phyloP scores from a whole-genome alignment of 1,284 basidiomycete genomes.

The Ceratobasidium sp. region DNA sequence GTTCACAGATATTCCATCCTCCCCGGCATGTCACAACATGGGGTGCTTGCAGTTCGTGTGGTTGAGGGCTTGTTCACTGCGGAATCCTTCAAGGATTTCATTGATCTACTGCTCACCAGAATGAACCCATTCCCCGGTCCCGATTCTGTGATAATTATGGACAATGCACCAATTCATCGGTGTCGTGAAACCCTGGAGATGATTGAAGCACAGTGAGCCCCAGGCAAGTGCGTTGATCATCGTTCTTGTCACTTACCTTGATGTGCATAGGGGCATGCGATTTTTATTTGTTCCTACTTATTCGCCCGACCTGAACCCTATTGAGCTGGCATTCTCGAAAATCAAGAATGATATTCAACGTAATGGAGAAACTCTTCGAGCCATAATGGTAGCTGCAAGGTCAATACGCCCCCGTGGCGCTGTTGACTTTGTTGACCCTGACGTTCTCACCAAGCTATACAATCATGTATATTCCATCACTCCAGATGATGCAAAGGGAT shows the following conservation, averaged over 20 bases:
- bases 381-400: conserved; percentile 10
- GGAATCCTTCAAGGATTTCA: conserved; percentile 38
- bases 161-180: conserved; percentile 47
- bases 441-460: neutral
- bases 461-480: conserved; percentile 32
- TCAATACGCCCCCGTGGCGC: neutral
- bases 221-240: too few species aligned
- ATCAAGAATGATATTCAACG: conserved; percentile 48
- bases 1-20: conserved; percentile 46
- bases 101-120: conserved; percentile 42
- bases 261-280: conserved; percentile 42
- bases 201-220: conserved; percentile 36
- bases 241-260: neutral
- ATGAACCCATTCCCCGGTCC: conserved; percentile 47
- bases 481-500: conserved; percentile 26
- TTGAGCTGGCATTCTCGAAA: conserved; percentile 51
- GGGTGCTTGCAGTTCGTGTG: conserved; percentile 43
- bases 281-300: conserved; percentile 53
- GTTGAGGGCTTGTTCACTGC: conserved; percentile 43
- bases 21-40: conserved; percentile 44
- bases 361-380: conserved; percentile 39
- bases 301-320: conserved; percentile 55
- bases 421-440: neutral
- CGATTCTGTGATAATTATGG: conserved; percentile 48
- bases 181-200: conserved; percentile 25